These are phyloP conservation scores for Pythium aristosporum DNA, from an alignment of 352 stramenopile genomes.

Conservation along the genomic window DNA sequence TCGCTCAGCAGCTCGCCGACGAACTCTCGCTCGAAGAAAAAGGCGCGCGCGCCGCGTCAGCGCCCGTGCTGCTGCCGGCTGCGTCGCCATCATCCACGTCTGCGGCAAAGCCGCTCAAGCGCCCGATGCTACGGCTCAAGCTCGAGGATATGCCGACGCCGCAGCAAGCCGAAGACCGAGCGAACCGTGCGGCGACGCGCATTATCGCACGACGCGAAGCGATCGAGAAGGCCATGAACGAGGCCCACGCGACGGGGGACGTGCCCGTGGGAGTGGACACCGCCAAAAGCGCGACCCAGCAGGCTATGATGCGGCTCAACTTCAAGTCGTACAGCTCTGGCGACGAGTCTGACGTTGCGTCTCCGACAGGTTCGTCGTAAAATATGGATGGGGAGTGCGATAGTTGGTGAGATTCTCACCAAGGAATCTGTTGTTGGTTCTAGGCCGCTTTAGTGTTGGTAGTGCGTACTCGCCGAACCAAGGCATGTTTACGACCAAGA, in stretches of 20 bases:
- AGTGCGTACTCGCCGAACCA: slow-evolving; percentile 87
- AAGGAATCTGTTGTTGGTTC: slow-evolving; percentile 26
- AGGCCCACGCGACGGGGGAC: slow-evolving; percentile 1
- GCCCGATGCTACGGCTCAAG: slow-evolving; percentile 71
- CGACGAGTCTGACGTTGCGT: slow-evolving; percentile 64
- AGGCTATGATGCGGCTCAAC: slow-evolving; percentile 62
- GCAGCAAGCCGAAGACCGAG: slow-evolving; percentile 79
- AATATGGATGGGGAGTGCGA: neutral
- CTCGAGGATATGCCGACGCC: slow-evolving; percentile 86
- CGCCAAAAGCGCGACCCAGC: slow-evolving; percentile 56
- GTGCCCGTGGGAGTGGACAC: neutral
- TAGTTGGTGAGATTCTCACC: neutral
- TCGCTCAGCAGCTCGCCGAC: slow-evolving; percentile 36
- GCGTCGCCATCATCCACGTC: slow-evolving; percentile 10
- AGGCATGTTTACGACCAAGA: slow-evolving; percentile 86
- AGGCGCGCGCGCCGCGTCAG: slow-evolving; percentile 1
- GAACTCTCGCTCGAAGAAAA: slow-evolving; percentile 62
- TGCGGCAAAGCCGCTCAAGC: slow-evolving; percentile 31
- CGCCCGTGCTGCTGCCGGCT: slow-evolving; percentile 4
- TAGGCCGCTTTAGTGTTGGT: slow-evolving; percentile 61
- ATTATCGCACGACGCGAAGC: slow-evolving; percentile 76
- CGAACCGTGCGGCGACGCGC: slow-evolving; percentile 67
- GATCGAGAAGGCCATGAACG: slow-evolving; percentile 55
- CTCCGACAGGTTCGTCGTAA: slow-evolving; percentile 55
- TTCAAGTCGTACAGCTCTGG: slow-evolving; percentile 71